phyloP scores from a whole-genome alignment of 1,284 basidiomycete genomes.

The Marasmius oreades region DNA sequence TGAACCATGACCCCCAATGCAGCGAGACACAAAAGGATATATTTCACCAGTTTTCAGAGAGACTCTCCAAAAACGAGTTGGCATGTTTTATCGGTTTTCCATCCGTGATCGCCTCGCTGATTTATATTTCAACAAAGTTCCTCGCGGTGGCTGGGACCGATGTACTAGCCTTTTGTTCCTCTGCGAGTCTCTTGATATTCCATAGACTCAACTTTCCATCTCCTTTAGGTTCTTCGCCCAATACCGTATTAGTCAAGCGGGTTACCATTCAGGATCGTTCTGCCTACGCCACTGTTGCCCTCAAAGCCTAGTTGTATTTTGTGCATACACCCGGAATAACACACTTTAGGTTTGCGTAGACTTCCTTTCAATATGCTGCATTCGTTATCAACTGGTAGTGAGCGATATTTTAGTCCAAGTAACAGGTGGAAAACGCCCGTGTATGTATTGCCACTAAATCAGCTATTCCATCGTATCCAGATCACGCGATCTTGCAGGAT shows the following conservation, averaged over 20 bases:
- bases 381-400: no score
- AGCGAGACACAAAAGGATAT: constrained; percentile 34
- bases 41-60: constrained; percentile 41
- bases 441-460: no score
- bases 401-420: no score
- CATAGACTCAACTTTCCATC: constrained; percentile 43
- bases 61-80: constrained; percentile 46
- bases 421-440: no score
- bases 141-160: constrained; percentile 44
- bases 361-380: no score
- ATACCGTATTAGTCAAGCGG: constrained; percentile 32
- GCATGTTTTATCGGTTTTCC: constrained; percentile 30
- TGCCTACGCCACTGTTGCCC: constrained; percentile 37
- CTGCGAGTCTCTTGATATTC: constrained; percentile 37
- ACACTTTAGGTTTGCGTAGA: no score
- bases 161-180: constrained; percentile 51
- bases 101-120: constrained; percentile 1
- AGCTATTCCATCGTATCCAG: no score
- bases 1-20: constrained; percentile 34
- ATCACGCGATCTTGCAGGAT: no score
- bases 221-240: constrained; percentile 26
- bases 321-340: no score
- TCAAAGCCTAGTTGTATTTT: neutral
- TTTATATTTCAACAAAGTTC: constrained; percentile 36
- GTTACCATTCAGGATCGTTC: constrained; percentile 39